Conservation (phyloP, 768 basidiomycete species). For the Pleurotus pulmonarius region DNA sequence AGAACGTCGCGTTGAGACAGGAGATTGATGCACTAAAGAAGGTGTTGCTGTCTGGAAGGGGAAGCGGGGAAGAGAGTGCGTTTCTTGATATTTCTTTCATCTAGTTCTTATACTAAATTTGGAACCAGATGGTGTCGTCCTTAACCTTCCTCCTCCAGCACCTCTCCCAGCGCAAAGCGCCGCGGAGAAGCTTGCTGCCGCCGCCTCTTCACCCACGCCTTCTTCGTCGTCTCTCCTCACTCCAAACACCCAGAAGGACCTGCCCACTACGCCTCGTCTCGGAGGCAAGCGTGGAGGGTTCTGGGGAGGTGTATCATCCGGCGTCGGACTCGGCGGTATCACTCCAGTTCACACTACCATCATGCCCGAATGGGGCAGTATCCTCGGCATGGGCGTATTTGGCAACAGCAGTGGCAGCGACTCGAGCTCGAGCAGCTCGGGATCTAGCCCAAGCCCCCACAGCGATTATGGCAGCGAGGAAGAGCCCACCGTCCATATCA, state of each 20-base stretch:
- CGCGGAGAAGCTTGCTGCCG: constrained; percentile 27
- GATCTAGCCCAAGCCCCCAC: constrained; percentile 11
- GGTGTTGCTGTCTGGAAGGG: constrained; percentile 67
- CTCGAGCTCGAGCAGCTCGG: constrained; percentile 16
- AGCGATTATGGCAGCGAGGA: constrained; percentile 19
- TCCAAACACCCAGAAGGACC: constrained; percentile 76
- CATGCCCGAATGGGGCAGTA: constrained; percentile 52
- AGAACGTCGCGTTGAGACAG: constrained; percentile 80
- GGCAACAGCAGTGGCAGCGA: constrained; percentile 3
- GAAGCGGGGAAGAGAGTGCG: constrained; percentile 15
- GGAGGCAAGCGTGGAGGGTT: constrained; percentile 43
- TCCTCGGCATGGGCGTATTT: constrained; percentile 11
- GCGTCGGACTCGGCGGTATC: constrained; percentile 50
- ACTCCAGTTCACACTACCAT: constrained; percentile 85
- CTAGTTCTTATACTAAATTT: background rate
- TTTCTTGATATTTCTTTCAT: background rate
- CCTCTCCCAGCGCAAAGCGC: constrained; percentile 40
- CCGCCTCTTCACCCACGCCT: constrained; percentile 12
- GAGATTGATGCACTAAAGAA: constrained; percentile 75
- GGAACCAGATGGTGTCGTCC: constrained; percentile 6
- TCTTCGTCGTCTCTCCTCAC: constrained; percentile 33
- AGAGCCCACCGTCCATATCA: constrained; percentile 13
- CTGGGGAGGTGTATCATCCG: constrained; percentile 67
- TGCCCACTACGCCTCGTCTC: constrained; percentile 59
- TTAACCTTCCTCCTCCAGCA: constrained; percentile 49